Conservation (phyloP, 805 yeast species). For the Saccharomycopsis sp. region DNA sequence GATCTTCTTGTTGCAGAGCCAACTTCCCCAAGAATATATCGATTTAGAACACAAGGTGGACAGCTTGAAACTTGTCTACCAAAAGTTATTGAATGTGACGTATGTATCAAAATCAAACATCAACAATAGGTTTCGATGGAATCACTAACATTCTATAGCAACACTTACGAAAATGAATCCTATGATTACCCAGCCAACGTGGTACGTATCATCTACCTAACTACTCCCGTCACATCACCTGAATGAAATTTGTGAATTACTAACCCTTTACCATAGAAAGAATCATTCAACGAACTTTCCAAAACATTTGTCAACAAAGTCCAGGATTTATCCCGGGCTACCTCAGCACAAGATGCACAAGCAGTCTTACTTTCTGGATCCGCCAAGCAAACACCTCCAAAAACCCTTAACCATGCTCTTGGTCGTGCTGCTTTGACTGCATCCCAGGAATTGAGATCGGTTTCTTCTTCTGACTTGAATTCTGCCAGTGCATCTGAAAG, state of each 20-base stretch:
- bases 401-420: constrained; percentile 75
- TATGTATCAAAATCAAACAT: constrained; percentile 8
- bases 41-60: constrained; percentile 68
- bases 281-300: constrained; percentile 66
- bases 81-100: constrained; percentile 44
- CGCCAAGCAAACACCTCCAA: constrained; percentile 44
- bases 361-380: constrained; percentile 47
- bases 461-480: constrained; percentile 2
- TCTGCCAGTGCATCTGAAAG: constrained; percentile 16
- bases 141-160: constrained; percentile 10
- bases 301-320: constrained; percentile 57
- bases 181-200: constrained; percentile 77
- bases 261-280: constrained; percentile 32
- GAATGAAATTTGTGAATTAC: background rate
- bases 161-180: constrained; percentile 59
- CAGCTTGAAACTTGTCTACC: constrained; percentile 59
- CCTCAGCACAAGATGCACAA: constrained; percentile 77
- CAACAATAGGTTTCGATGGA: background rate
- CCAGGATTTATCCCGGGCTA: constrained; percentile 58
- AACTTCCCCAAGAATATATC: constrained; percentile 73
- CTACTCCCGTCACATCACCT: background rate
- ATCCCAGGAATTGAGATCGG: constrained; percentile 19
- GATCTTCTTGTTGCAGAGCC: constrained; percentile 34
- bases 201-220: constrained; percentile 18
- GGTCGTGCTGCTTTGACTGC: constrained; percentile 58